Evolutionary conservation across 257 asterid genomes (phyloP).

Genomic region (Capsicum chinense): DNA sequence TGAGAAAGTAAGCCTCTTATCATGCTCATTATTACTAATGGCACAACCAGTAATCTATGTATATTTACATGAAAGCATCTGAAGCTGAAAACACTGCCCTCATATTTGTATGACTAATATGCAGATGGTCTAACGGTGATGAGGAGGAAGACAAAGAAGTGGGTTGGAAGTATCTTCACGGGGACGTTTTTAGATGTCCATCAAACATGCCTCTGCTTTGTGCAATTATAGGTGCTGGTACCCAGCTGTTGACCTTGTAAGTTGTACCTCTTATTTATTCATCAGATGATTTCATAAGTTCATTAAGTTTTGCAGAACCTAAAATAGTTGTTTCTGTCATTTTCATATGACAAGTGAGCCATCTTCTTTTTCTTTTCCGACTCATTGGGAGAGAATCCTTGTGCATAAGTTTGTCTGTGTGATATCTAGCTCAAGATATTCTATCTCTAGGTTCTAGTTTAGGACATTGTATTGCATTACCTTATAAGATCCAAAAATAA

Average conservation of each 20-base stretch:
- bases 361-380: slow-evolving; percentile 14
- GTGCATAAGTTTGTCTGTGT: not conserved
- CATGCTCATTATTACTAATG: slow-evolving; percentile 34
- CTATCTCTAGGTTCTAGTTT: slow-evolving; percentile 10
- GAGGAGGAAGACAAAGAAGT: slow-evolving; percentile 88
- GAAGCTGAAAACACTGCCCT: slow-evolving; percentile 13
- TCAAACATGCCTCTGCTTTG: slow-evolving; percentile 60
- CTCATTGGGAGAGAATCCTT: not conserved
- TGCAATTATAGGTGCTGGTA: slow-evolving; percentile 80
- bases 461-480: not conserved
- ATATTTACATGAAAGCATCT: slow-evolving; percentile 23
- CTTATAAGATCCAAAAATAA: not conserved
- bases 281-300: not conserved
- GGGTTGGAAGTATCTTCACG: slow-evolving; percentile 77
- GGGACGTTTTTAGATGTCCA: slow-evolving; percentile 75
- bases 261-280: slow-evolving; percentile 29
- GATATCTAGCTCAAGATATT: not conserved
- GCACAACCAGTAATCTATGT: slow-evolving; percentile 15
- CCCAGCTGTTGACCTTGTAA: slow-evolving; percentile 74
- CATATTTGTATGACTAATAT: slow-evolving; percentile 29
- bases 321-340: not conserved
- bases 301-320: not conserved
- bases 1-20: slow-evolving; percentile 63
- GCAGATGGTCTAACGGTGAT: slow-evolving; percentile 69
- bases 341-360: slow-evolving; percentile 17